phyloP scores from a whole-genome alignment of 345 rosid species.

The thale cress (Arabidopsis thaliana) region DNA sequence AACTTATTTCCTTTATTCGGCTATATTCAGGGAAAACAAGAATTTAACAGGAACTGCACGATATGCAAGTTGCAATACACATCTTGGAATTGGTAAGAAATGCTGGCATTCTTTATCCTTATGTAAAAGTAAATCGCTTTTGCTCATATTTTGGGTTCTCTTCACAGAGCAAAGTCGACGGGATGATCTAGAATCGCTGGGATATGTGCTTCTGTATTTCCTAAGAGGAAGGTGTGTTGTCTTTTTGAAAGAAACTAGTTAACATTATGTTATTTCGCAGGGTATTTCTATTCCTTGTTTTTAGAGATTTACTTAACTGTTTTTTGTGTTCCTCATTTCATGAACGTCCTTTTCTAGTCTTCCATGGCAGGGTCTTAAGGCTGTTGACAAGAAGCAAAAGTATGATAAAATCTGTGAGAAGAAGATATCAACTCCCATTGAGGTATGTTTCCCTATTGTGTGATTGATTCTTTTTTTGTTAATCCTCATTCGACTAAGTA shows the following conservation, averaged over 20 bases:
- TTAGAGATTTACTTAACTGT: not conserved
- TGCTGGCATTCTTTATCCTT: conserved; percentile 12
- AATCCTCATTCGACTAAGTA: not conserved
- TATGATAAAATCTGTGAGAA: conserved; percentile 89
- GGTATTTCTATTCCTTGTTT: not conserved
- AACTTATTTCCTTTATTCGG: not conserved
- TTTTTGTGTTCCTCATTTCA: conserved; percentile 22
- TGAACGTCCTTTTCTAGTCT: conserved; percentile 58
- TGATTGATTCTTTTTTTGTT: not conserved
- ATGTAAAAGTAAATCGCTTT: not conserved
- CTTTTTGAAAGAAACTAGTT: conserved; percentile 10
- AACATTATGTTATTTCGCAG: not conserved
- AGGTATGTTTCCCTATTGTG: conserved; percentile 53
- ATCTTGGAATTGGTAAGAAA: conserved; percentile 90
- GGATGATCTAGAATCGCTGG: conserved; percentile 82
- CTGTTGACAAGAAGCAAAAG: conserved; percentile 85
- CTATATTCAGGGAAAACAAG: conserved; percentile 80
- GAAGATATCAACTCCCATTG: conserved; percentile 88
- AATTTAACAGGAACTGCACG: conserved; percentile 97
- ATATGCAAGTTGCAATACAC: conserved; percentile 97
- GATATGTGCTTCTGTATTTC: conserved; percentile 76
- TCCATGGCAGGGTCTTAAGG: conserved; percentile 96
- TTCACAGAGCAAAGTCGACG: conserved; percentile 76
- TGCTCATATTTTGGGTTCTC: conserved; percentile 14
- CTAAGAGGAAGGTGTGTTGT: conserved; percentile 84